Evolutionary conservation across 1,284 basidiomycete genomes (phyloP).

Genomic region (Ceratobasidium sp.): DNA sequence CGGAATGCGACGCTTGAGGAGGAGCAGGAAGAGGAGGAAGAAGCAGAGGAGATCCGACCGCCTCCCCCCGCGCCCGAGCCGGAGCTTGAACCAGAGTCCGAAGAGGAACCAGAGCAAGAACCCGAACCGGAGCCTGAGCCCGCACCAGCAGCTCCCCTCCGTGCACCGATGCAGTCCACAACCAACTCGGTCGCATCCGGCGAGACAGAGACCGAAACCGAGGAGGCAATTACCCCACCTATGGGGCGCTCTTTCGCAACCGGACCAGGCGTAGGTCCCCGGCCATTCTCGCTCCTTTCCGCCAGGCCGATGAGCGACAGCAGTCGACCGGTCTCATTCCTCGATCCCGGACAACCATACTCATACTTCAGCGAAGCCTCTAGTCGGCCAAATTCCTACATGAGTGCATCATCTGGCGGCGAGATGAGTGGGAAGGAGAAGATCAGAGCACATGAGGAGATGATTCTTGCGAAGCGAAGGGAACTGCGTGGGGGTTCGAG

Average conservation of each 20-base stretch:
- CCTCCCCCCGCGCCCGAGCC: slow-evolving; percentile 15
- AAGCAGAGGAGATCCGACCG: slow-evolving; percentile 17
- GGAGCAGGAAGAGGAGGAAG: slow-evolving; percentile 28
- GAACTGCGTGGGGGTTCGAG: slow-evolving; percentile 65
- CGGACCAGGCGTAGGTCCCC: slow-evolving; percentile 5
- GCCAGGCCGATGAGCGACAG: not conserved
- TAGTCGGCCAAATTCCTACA: slow-evolving; percentile 19
- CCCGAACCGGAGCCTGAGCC: slow-evolving; percentile 6
- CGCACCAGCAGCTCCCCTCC: not conserved
- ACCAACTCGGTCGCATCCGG: slow-evolving; percentile 34
- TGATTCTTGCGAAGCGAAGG: slow-evolving; percentile 76
- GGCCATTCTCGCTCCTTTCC: not conserved
- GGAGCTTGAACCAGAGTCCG: slow-evolving; percentile 9
- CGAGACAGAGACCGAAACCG: slow-evolving; percentile 40
- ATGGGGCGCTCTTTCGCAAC: slow-evolving; percentile 4
- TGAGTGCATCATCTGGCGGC: slow-evolving; percentile 18
- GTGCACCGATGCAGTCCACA: slow-evolving; percentile 6
- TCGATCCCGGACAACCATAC: slow-evolving; percentile 30
- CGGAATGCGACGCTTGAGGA: not conserved
- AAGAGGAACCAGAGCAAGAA: not conserved
- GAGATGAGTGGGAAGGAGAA: slow-evolving; percentile 49
- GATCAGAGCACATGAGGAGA: slow-evolving; percentile 70
- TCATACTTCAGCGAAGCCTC: slow-evolving; percentile 22
- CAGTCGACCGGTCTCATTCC: not conserved
- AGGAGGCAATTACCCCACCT: slow-evolving; percentile 37